Conservation (phyloP, 1,284 basidiomycete genomes). For the Phylloporus sp. region DNA sequence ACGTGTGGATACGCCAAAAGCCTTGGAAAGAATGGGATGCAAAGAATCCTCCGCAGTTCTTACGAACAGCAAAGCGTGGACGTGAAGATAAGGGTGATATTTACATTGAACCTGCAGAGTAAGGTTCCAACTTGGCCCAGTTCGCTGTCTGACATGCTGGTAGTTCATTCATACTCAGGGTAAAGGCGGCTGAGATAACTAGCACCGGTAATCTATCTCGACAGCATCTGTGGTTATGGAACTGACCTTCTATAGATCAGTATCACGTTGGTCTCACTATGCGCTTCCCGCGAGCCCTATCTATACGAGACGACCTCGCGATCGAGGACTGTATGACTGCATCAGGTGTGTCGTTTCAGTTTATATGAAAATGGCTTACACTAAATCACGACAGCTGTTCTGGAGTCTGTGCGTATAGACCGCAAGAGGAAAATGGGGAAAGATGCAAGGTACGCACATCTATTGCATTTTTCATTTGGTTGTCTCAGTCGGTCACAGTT, state of each 20-base stretch:
- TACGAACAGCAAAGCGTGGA: constrained; percentile 64
- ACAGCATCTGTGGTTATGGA: neutral
- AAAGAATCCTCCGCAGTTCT: constrained; percentile 68
- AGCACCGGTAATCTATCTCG: constrained; percentile 59
- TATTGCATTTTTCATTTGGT: constrained; percentile 6
- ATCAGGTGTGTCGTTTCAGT: constrained; percentile 53
- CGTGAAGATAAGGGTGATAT: constrained; percentile 83
- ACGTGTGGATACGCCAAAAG: constrained; percentile 78
- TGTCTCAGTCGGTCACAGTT: constrained; percentile 44
- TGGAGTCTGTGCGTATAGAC: constrained; percentile 67
- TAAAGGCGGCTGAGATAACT: constrained; percentile 91
- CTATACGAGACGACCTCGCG: constrained; percentile 77
- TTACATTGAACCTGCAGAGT: constrained; percentile 85
- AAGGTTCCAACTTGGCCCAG: constrained; percentile 25
- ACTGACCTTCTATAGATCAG: constrained; percentile 54
- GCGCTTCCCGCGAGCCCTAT: constrained; percentile 87
- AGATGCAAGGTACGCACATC: constrained; percentile 55
- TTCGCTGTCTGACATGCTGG: constrained; percentile 10
- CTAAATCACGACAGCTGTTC: constrained; percentile 45
- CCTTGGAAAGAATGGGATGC: constrained; percentile 79
- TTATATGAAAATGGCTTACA: neutral
- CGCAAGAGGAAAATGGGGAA: constrained; percentile 77
- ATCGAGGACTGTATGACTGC: constrained; percentile 75
- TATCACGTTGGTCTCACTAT: constrained; percentile 81
- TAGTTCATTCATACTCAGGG: constrained; percentile 86